Percentiles rank a stretch among this genome's conserved stretches.
Conservation (phyloP, 2,329 filamentous ascomycete species). For the Beauveria caledonica region DNA sequence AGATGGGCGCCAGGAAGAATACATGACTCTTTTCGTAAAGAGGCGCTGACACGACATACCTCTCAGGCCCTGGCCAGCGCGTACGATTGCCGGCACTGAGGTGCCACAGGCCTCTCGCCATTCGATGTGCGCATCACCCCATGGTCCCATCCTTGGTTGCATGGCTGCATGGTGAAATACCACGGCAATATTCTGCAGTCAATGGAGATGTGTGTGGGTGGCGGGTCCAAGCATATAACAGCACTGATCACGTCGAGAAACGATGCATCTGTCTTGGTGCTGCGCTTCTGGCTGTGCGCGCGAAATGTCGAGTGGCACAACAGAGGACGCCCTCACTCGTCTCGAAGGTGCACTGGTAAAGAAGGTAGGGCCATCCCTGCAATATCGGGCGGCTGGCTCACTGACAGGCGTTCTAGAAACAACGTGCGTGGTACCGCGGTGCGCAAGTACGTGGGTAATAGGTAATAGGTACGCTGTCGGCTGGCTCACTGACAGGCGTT, state of each 20-base stretch:
- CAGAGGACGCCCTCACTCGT: neutral
- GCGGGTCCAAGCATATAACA: neutral
- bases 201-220: neutral
- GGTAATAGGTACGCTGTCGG: too few relatives aligned
- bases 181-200: neutral
- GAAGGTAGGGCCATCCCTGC: neutral
- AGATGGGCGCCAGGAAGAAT: too few relatives aligned
- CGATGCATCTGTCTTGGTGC: neutral
- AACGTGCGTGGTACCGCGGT: neutral
- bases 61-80: neutral
- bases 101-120: neutral
- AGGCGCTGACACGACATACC: too few relatives aligned
- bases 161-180: conserved; percentile 7
- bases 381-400: neutral
- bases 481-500: neutral
- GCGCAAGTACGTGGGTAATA: neutral
- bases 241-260: neutral
- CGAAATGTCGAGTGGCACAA: neutral
- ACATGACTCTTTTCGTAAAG: neutral
- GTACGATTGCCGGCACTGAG: neutral
- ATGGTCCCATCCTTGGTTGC: neutral
- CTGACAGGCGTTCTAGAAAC: neutral
- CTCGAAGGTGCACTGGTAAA: neutral
- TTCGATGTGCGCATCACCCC: conserved; percentile 2
- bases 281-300: neutral